Evolutionary conservation across 768 basidiomycete species (phyloP).

Genomic region (Xerocomellus intermedius): DNA sequence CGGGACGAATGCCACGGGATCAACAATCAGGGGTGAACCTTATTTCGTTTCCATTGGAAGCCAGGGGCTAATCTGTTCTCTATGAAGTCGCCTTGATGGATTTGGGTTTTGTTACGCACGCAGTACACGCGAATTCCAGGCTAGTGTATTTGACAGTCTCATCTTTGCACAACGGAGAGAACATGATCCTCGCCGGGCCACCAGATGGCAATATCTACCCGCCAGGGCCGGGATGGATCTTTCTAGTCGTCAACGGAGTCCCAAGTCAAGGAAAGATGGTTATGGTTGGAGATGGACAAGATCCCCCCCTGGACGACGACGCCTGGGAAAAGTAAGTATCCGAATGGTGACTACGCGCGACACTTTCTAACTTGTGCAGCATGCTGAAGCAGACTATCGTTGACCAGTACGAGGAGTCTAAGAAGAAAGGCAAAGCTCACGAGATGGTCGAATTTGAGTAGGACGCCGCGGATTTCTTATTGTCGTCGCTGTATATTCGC

Average conservation of each 20-base stretch:
- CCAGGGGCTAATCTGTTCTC: conserved; percentile 5
- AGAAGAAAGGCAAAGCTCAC: conserved; percentile 28
- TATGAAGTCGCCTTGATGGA: conserved; percentile 71
- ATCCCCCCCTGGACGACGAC: conserved; percentile 54
- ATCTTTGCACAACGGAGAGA: conserved; percentile 40
- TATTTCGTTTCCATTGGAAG: neutral
- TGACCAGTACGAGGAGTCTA: conserved; percentile 49
- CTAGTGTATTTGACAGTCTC: conserved; percentile 60
- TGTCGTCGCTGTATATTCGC: neutral
- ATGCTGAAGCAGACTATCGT: conserved; percentile 46
- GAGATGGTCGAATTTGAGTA: conserved; percentile 10
- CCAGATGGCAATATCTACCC: conserved; percentile 67
- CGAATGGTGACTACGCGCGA: neutral
- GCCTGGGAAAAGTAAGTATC: conserved; percentile 59
- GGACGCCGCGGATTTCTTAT: neutral
- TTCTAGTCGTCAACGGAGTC: conserved; percentile 61
- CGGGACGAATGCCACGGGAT: conserved; percentile 33
- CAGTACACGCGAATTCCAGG: conserved; percentile 74
- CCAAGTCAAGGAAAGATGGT: conserved; percentile 62
- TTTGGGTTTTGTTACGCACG: conserved; percentile 78
- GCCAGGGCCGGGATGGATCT: conserved; percentile 79
- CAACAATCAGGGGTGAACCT: conserved; percentile 50
- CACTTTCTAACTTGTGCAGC: conserved; percentile 31
- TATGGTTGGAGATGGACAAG: conserved; percentile 66
- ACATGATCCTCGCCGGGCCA: conserved; percentile 61